Base-by-base conservation (phyloP, 257 asterid species). In the Penstemon barbatus region DNA sequence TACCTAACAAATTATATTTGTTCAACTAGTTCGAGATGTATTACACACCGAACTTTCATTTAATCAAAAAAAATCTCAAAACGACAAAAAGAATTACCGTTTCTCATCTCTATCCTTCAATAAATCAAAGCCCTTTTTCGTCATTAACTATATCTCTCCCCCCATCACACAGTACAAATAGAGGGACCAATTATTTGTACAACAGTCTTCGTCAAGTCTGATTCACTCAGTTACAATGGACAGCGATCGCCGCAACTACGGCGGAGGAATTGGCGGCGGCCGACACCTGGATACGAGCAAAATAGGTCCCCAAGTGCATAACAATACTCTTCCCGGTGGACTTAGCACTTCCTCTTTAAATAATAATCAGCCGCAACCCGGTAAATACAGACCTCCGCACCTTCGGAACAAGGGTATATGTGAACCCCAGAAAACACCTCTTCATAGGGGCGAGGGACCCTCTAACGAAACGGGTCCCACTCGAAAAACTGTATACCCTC, bases 371-470 rank as follows among this genome's bases (percentile, higher is more conserved):
- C 68, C 75, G 49, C 73, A 71, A 62, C 7, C 63, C 38, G 68
- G 15, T 3, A 75, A 75, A 66, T 79, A 79, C 78, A 48, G 44
- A 44, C 84, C 84, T 12, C 84, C 84, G 71, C 84, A 79, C 69
- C 78, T 75, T 7, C 74, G 84, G 19, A 75, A 65, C 64, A 68
- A 44, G 57, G 60, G 68, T 53, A 33, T 41, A 58, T 55, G 15
- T n/a, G 78, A 10, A 40, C 63, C 65, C 18, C 52, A 13, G 7
- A 2, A 49, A 18, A 38, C 79, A 5, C 56, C 68, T 0, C 55
- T 15, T 60, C 73, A 69, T 42, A 76, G 75, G 18, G 39, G 57
- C 42, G 56, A 50, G 12, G 72, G 71, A 36, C 51, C 46, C 55
- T 63, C 72, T 6, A 38, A 61, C 33, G 69, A 44, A 18, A 53